Conservation (phyloP, 352 stramenopile genomes). For the Thalassiosira livingstoniorum region DNA sequence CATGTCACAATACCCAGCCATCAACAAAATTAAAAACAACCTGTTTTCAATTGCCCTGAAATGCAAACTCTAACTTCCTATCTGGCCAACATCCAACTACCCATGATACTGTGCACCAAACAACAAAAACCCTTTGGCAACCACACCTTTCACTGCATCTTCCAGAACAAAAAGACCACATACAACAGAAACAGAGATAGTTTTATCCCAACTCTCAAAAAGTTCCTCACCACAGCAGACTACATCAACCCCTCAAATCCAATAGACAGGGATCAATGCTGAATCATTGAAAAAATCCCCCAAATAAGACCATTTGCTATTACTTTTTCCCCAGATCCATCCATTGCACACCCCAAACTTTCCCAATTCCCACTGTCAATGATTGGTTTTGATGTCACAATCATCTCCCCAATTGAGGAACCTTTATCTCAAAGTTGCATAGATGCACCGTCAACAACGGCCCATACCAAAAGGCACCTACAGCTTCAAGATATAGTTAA, state of each 20-base stretch:
- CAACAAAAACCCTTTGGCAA: conserved; percentile 6
- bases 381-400: conserved; percentile 10
- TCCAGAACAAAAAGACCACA: conserved; percentile 3
- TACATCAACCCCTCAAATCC: neutral
- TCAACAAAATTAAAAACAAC: neutral
- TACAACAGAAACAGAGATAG: conserved; percentile 6
- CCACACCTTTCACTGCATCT: conserved; percentile 8
- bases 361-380: too few species aligned
- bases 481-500: conserved; percentile 3
- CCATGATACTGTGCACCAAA: neutral
- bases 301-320: neutral
- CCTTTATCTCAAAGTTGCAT: neutral
- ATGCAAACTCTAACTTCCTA: conserved; percentile 17
- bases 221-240: neutral
- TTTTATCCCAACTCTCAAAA: neutral
- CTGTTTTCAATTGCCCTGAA: neutral
- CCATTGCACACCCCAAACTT: neutral
- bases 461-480: conserved; percentile 12
- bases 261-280: neutral
- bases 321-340: neutral
- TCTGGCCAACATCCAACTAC: neutral
- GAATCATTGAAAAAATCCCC: neutral
- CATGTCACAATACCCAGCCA: neutral
- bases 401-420: neutral
- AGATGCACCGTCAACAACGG: conserved; percentile 6